Base-by-base conservation (phyloP, 2,329 filamentous ascomycete species). In the Paradendryphiella salina region DNA sequence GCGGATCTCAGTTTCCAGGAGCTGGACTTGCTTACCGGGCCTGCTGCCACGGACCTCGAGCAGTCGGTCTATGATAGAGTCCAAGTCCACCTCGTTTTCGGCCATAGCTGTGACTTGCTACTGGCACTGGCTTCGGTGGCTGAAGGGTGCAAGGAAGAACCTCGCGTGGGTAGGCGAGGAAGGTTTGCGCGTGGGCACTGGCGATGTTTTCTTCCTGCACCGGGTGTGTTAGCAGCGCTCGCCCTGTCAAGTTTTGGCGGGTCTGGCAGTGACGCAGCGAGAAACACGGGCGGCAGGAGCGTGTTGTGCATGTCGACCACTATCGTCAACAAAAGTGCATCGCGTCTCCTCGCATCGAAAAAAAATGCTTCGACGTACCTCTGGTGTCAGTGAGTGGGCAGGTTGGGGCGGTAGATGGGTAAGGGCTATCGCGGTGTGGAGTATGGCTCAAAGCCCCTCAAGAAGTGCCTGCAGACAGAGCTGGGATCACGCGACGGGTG, bases 1-100 rank as follows among this genome's bases (percentile, higher is more conserved):
- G 73, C 93, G 88, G 67, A 99, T 99, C 80, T 97, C 94, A 56
- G 90, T 86, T 78, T 99, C 94, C 63, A 96, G 82, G 64, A 99
- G 85, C 80, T 97, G 93, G 48, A 99, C 94, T 79, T 97, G 94
- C 82, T 99, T 99, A 70, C 94, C 94, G 51, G 94, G 94, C 73
- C 94, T 87, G 83, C 92, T 96, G 75, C 93, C 94, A 79, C 94
- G 88, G 74, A 97, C 94, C 80, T 99, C 94, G 73, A 97, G 83
- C 72, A 99, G 85, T 77, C 94, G 86, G 78, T 97, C 93, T 82
- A 99, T 97, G 86, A 97, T 96, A 72, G 92, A 96, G 79, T 99
- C 94, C 80, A 99, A 84, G 80, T 97, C 93, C 79, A 97, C 90
- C 79, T 97, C 93, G 79, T 90, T 83, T 77, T 89, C 86, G 75